Conservation (phyloP, 2,329 filamentous ascomycete species). For the Aschersonia sp. region DNA sequence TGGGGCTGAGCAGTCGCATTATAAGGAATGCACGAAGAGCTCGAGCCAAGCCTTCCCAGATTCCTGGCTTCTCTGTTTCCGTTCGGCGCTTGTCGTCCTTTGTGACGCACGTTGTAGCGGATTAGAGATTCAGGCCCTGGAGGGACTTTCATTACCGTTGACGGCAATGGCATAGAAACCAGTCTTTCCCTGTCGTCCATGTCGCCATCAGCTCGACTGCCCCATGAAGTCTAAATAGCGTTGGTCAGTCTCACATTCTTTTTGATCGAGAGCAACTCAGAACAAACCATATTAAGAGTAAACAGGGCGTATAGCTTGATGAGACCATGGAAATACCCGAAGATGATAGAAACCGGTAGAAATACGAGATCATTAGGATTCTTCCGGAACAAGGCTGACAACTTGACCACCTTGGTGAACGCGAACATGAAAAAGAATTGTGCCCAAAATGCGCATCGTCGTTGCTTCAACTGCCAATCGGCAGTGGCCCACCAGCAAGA, state of each 20-base stretch:
- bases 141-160: conserved; percentile 27
- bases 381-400: conserved; percentile 71
- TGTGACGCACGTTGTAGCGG: conserved; percentile 29
- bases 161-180: conserved; percentile 29
- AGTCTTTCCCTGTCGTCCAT: conserved; percentile 63
- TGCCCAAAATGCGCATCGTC: conserved; percentile 40
- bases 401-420: conserved; percentile 83
- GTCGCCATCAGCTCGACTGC: conserved; percentile 83
- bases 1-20: not conserved
- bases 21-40: not conserved
- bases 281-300: conserved; percentile 68
- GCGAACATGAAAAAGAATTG: conserved; percentile 62
- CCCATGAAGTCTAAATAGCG: conserved; percentile 69
- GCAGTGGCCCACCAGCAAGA: conserved; percentile 56
- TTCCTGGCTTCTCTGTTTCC: conserved; percentile 8
- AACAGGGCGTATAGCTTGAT: conserved; percentile 83
- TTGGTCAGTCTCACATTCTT: not conserved
- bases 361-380: conserved; percentile 70
- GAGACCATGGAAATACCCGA: conserved; percentile 83
- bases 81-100: conserved; percentile 17
- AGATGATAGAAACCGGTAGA: conserved; percentile 72
- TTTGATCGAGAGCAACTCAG: conserved; percentile 1
- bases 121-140: conserved; percentile 27
- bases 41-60: conserved; percentile 15
- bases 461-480: conserved; percentile 38